phyloP scores from a whole-genome alignment of 225 moss, liverwort and hornwort species.

The Rhytidiadelphus loreus region DNA sequence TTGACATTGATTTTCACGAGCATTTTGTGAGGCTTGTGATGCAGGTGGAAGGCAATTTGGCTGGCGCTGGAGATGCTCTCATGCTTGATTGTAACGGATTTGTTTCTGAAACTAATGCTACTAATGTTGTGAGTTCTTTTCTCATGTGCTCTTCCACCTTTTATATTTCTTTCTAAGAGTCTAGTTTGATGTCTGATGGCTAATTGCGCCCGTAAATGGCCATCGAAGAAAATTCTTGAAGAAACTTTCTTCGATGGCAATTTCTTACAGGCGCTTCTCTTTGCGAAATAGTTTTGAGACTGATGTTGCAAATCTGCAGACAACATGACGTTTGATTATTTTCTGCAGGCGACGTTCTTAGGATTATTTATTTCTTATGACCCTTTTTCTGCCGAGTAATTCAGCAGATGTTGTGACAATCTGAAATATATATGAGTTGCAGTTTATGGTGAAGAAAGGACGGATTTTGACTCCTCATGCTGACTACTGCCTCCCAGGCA shows the following conservation, averaged over 20 bases:
- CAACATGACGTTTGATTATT: not conserved
- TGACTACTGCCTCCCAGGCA: slow-evolving; percentile 78
- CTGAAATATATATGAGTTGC: slow-evolving; percentile 11
- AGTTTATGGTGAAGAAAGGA: slow-evolving; percentile 93
- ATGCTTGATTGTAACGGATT: slow-evolving; percentile 94
- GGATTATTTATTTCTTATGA: not conserved
- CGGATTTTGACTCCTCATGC: slow-evolving; percentile 76
- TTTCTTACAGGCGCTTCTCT: not conserved
- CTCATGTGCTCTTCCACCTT: not conserved
- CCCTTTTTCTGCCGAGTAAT: not conserved
- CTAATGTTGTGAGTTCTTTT: slow-evolving; percentile 56
- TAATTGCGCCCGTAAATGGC: not conserved
- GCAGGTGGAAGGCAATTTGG: slow-evolving; percentile 88
- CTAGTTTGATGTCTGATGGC: not conserved
- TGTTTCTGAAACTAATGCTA: slow-evolving; percentile 92
- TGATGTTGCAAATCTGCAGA: not conserved
- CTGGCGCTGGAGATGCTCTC: slow-evolving; percentile 72
- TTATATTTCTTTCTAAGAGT: not conserved
- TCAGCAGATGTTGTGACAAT: not conserved
- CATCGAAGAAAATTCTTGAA: not conserved
- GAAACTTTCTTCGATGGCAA: not conserved
- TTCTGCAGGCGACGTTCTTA: not conserved
- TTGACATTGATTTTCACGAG: not conserved
- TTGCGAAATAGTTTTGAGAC: not conserved
- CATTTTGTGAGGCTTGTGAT: slow-evolving; percentile 2